These are phyloP conservation scores for Xerocomellus chrysenteron DNA, from an alignment of 768 basidiomycete species.

Conservation along the genomic window DNA sequence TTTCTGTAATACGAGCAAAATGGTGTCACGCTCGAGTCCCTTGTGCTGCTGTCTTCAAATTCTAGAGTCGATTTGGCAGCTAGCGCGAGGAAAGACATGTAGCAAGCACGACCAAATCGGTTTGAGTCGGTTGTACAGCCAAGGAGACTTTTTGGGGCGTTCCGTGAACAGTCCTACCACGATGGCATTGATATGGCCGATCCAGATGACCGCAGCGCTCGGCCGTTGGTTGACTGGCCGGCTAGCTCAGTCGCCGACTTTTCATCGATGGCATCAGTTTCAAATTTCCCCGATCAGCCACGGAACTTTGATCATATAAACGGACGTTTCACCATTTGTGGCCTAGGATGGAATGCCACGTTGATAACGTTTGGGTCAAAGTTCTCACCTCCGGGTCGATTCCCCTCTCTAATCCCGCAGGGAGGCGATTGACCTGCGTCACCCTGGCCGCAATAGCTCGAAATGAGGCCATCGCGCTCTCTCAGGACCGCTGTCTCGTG, in stretches of 20 bases:
- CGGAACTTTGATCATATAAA: neutral
- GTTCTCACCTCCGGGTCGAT: neutral
- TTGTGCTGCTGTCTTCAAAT: neutral
- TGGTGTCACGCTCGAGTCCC: neutral
- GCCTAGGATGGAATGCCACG: neutral
- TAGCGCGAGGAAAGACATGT: neutral
- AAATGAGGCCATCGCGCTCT: neutral
- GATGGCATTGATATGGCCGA: neutral
- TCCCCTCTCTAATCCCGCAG: constrained; percentile 13
- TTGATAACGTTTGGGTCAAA: neutral
- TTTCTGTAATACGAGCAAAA: neutral
- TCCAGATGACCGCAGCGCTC: neutral
- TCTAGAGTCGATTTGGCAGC: too few relatives aligned
- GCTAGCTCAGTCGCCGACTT: neutral
- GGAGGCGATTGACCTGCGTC: neutral
- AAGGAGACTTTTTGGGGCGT: neutral
- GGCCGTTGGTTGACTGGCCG: neutral
- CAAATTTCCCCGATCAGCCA: constrained; percentile 10
- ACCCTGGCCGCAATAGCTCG: constrained; percentile 14
- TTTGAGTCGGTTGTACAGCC: neutral
- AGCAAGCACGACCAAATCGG: neutral
- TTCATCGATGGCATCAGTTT: constrained; percentile 9
- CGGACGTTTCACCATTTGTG: neutral
- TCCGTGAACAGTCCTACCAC: neutral
- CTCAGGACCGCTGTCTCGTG: constrained; percentile 6